Conservation (phyloP, 2,329 filamentous ascomycete species). For the Xylariomycetidae sp. region DNA sequence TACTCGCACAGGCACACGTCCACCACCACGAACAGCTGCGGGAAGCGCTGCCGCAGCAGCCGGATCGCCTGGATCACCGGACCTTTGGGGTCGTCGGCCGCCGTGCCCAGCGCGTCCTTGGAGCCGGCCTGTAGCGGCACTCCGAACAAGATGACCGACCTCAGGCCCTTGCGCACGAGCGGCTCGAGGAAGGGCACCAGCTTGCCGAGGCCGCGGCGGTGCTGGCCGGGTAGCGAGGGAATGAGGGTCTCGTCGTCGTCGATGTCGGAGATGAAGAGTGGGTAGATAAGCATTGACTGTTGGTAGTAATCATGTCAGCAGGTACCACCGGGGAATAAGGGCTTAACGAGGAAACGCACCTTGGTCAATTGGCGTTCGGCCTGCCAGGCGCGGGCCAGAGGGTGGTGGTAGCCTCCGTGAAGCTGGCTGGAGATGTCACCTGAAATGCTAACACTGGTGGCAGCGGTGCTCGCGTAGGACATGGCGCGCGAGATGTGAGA, state of each 20-base stretch:
- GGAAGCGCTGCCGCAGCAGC: slow-evolving; percentile 77
- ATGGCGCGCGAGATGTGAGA: slow-evolving; percentile 58
- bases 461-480: slow-evolving; percentile 61
- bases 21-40: slow-evolving; percentile 81
- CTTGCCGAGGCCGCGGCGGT: slow-evolving; percentile 81
- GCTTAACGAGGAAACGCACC: slow-evolving; percentile 41
- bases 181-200: slow-evolving; percentile 79
- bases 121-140: slow-evolving; percentile 74
- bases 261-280: slow-evolving; percentile 90
- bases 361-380: slow-evolving; percentile 80
- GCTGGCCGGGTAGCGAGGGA: slow-evolving; percentile 83
- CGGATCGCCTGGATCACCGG: slow-evolving; percentile 86
- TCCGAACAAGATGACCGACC: slow-evolving; percentile 91
- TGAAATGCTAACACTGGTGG: slow-evolving; percentile 63
- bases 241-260: slow-evolving; percentile 89
- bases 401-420: slow-evolving; percentile 77
- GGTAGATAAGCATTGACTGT: slow-evolving; percentile 97
- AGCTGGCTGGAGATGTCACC: slow-evolving; percentile 78
- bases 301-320: slow-evolving; percentile 5
- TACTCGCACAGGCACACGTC: slow-evolving; percentile 99
- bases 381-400: slow-evolving; percentile 74
- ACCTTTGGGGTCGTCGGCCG: slow-evolving; percentile 86
- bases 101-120: slow-evolving; percentile 88
- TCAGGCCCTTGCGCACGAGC: slow-evolving; percentile 81
- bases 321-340: neutral